Evolutionary conservation across 192 early-diverging fungal species (phyloP).

Genomic region (Geosiphon pyriformis): DNA sequence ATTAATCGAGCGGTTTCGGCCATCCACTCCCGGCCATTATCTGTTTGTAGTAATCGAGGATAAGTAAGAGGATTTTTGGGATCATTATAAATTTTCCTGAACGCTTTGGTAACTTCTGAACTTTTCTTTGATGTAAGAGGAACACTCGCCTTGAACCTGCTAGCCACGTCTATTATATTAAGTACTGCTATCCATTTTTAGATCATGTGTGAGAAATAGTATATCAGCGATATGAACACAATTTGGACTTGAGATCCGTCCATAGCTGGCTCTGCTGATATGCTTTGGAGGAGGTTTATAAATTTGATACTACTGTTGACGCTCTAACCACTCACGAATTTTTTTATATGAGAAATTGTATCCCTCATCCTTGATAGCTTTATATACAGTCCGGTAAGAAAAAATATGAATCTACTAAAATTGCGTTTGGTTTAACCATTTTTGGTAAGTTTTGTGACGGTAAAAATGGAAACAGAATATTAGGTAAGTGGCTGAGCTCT

Average conservation of each 20-base stretch:
- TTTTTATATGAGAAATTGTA: neutral
- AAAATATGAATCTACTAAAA: too few relatives aligned
- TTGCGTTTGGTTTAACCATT: too few relatives aligned
- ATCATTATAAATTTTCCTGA: slow-evolving; percentile 6
- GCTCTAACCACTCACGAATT: neutral
- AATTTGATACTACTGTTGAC: neutral
- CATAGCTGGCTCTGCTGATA: slow-evolving; percentile 3
- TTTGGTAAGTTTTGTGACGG: too few relatives aligned
- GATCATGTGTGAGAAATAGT: neutral
- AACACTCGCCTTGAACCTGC: neutral
- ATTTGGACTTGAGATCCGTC: neutral
- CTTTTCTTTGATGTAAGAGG: slow-evolving; percentile 8
- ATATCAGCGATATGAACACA: neutral
- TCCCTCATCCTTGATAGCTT: slow-evolving; percentile 2
- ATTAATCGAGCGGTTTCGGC: neutral
- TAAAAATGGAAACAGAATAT: too few relatives aligned
- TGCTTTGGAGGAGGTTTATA: neutral
- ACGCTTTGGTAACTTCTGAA: slow-evolving; percentile 4
- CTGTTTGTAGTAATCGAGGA: neutral
- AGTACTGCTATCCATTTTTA: neutral
- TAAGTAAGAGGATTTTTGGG: slow-evolving; percentile 1
- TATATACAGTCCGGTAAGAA: too few relatives aligned
- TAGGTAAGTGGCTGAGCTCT: too few relatives aligned
- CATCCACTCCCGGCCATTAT: neutral
- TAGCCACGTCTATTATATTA: slow-evolving; percentile 8